Evolutionary conservation across 2,329 filamentous ascomycete genomes (phyloP).

Genomic region (Apiospora phragmitis): DNA sequence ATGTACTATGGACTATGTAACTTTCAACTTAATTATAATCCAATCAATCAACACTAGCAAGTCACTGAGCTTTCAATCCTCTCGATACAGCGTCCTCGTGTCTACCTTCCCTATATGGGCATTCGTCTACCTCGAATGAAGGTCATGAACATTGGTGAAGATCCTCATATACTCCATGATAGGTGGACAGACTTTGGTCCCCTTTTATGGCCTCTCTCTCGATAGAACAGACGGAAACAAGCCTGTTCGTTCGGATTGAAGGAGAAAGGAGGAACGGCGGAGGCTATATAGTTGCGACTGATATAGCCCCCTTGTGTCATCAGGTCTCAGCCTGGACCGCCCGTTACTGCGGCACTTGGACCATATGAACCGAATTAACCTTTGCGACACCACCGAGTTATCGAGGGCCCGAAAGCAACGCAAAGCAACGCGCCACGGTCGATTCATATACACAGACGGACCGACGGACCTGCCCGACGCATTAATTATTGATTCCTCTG

Average conservation of each 20-base stretch:
- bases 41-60: background rate
- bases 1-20: background rate
- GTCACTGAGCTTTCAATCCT: background rate
- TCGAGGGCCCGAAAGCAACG: background rate
- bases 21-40: conserved; percentile 2
- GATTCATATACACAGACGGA: background rate
- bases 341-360: background rate
- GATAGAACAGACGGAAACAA: background rate
- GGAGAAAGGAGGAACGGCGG: background rate
- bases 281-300: background rate
- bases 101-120: background rate
- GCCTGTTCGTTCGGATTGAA: background rate
- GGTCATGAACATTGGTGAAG: background rate
- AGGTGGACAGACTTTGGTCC: background rate
- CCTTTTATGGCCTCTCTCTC: background rate
- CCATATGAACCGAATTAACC: background rate
- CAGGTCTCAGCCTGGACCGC: background rate
- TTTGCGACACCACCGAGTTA: background rate
- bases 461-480: background rate
- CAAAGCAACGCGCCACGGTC: background rate
- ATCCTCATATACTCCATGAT: background rate
- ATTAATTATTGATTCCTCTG: too few species aligned
- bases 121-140: background rate
- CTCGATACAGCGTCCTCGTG: background rate
- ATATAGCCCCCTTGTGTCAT: background rate